Evolutionary conservation across 2,329 filamentous ascomycete species (phyloP).

Genomic region (Orbilia javanica): DNA sequence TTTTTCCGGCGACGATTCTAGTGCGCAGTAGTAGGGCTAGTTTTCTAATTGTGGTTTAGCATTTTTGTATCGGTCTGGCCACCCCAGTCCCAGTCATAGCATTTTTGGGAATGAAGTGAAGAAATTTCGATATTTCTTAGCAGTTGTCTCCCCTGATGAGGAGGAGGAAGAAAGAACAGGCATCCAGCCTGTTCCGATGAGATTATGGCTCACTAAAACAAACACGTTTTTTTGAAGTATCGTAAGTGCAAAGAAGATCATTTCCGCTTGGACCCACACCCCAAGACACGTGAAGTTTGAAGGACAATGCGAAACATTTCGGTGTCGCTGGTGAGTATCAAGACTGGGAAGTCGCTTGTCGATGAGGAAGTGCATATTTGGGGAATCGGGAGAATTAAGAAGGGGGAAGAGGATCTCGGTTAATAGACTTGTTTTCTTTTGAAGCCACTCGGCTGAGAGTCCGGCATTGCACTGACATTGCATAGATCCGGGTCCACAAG

Average conservation of each 20-base stretch:
- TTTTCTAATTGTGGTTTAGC: too few relatives aligned
- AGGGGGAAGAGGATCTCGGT: slow-evolving; percentile 14
- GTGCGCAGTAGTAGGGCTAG: too few relatives aligned
- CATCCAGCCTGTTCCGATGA: slow-evolving; percentile 51
- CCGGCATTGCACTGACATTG: slow-evolving; percentile 20
- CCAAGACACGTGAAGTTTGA: slow-evolving; percentile 55
- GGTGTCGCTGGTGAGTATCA: slow-evolving; percentile 37
- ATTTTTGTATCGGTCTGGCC: too few relatives aligned
- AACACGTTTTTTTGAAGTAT: slow-evolving; percentile 56
- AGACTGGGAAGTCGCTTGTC: slow-evolving; percentile 48
- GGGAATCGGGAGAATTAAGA: slow-evolving; percentile 2
- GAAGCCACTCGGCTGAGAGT: slow-evolving; percentile 49
- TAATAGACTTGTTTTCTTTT: slow-evolving; percentile 12
- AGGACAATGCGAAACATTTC: slow-evolving; percentile 41
- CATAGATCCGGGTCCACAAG: slow-evolving; percentile 40
- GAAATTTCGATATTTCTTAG: slow-evolving; percentile 36
- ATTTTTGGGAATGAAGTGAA: slow-evolving; percentile 4
- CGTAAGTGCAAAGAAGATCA: too few relatives aligned
- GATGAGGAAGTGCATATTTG: neutral
- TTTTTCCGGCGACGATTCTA: slow-evolving; percentile 14
- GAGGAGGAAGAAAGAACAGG: slow-evolving; percentile 32
- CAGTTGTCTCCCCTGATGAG: too few relatives aligned
- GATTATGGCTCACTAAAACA: slow-evolving; percentile 44
- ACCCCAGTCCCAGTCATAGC: neutral
- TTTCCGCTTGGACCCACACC: slow-evolving; percentile 56